A percentile compares a stretch with the other conserved stretches of the same genome.
phyloP scores from a whole-genome alignment of 1,139 yeast genomes.

The Pichia sp. region DNA sequence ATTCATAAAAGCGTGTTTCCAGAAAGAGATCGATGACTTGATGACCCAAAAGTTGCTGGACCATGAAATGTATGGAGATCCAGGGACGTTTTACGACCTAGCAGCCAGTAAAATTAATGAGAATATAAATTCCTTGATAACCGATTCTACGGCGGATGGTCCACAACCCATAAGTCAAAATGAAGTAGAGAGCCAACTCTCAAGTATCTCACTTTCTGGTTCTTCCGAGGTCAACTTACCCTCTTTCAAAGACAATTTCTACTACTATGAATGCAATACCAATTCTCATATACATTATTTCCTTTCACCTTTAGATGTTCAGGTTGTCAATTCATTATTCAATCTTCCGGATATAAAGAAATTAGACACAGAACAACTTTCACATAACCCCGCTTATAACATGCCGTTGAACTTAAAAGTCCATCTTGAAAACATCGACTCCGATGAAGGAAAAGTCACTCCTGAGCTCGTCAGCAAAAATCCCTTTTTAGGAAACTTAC shows the following conservation, averaged over 20 bases:
- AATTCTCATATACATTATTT: constrained; percentile 62
- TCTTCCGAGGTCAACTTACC: constrained; percentile 9
- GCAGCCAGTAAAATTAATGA: constrained; percentile 56
- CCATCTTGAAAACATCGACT: constrained; percentile 59
- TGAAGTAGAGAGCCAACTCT: not conserved
- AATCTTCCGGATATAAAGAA: constrained; percentile 1
- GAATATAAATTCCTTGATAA: constrained; percentile 34
- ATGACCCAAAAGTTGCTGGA: constrained; percentile 51
- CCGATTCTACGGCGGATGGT: not conserved
- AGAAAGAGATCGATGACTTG: constrained; percentile 52
- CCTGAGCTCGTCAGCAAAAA: constrained; percentile 54
- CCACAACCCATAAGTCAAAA: constrained; percentile 3
- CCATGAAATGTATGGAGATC: constrained; percentile 53
- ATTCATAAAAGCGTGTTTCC: constrained; percentile 51
- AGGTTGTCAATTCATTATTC: constrained; percentile 37
- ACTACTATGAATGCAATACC: constrained; percentile 33
- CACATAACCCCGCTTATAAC: constrained; percentile 8
- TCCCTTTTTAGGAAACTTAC: constrained; percentile 77
- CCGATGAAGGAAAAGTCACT: constrained; percentile 52
- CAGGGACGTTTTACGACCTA: constrained; percentile 49
- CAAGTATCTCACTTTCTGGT: not conserved
- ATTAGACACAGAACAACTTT: not conserved
- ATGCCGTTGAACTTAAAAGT: constrained; percentile 15
- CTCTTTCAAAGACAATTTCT: constrained; percentile 14
- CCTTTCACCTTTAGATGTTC: constrained; percentile 73